Base-by-base conservation (phyloP, 805 yeast species). In the Wickerhamomyces mucosus region DNA sequence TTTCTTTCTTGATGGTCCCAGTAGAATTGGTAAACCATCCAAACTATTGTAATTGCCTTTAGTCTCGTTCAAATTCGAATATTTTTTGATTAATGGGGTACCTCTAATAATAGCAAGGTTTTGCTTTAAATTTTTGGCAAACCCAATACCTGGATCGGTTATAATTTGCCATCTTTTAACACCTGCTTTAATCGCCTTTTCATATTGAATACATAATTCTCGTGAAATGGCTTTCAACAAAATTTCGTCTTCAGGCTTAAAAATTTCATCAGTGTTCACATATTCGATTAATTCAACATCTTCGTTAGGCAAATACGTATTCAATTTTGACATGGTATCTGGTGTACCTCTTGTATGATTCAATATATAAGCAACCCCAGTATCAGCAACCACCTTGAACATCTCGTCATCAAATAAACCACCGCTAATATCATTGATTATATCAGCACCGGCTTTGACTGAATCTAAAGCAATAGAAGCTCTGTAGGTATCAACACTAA, bases 131-230 rank as follows among this genome's bases (percentile, higher is more conserved):
- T 66, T 68, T 53, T 92, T 92, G n/a, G 97, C 96, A 56, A 92
- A 92, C 2, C 99, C 98, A 26, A 92, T 58, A 3, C 98, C 98
- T 1, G 99, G 98, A 51, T 92, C 99, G 4, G 86, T 48, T 13
- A 92, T 74, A 4, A 92, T 61, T 56, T 92, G 97, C 95, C 96
- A 92, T 54, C 89, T 75, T 36, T 67, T 63, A 2, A 89, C 73
- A 5, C 95, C 95, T 0, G 53, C 58, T 1, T 43, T 45, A 27
- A 70, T 56, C 10, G 95, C 94, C 33, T 59, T 63, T 1, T 53
- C 42, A 18, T 85, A 64, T 34, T 73, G 70, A 3, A 43, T 41
- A 7, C 75, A 59, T 31, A 89, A 56, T 52, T 92, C 98, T 28
- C 71, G 55, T 6, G 78, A 69, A 5, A 85, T 65, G 3, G 72